Base-by-base conservation (phyloP, 495 filamentous ascomycete species). In the Talaromyces proteolyticus region DNA sequence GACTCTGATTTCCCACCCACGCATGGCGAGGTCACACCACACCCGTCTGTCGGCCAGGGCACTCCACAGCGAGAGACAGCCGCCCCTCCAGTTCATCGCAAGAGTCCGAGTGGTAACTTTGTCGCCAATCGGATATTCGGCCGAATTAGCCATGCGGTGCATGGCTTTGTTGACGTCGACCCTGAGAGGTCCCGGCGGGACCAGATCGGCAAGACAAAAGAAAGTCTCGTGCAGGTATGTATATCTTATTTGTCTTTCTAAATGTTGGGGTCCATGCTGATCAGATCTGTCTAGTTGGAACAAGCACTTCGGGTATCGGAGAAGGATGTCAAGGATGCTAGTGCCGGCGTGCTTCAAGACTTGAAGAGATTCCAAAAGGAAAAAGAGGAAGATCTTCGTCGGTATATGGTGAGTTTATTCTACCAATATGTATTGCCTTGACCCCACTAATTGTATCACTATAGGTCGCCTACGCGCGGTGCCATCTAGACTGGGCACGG, bases 401-500 rank as follows among this genome's bases (percentile, higher is more conserved):
- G 87, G 39, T 95, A 96, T 63, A 96, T 98, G 92, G 92, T 95
- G 78, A 65, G 86, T 71, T 52, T 17, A 23, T 39, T 29, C 11
- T 29, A 26, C 20, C 14, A 22, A 23, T 21, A 22, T 50, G 6
- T 48, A 43, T 47, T 44, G 47, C 47, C 26, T 19, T 43, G 42
- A 5, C 20, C 12, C 18, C 39, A 41, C 22, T 23, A 42, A 6
- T 26, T 42, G 56, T 47, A 48, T 52, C 53, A 49, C 53, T 62
- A 47, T 50, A 97, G 92, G 78, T 96, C 55, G 87, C 90, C 41
- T 98, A 95, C 61, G 93, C 93, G 10, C 86, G 83, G 60, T 91
- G 86, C 63, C 93, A 98, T 63, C 85, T 98, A 50, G 90, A 97
- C 64, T 98, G 93, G 93, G 94, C 93, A n/a, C 90, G 85, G 65